Conservation (phyloP, 306 rosid species). For the Biancaea sappan region DNA sequence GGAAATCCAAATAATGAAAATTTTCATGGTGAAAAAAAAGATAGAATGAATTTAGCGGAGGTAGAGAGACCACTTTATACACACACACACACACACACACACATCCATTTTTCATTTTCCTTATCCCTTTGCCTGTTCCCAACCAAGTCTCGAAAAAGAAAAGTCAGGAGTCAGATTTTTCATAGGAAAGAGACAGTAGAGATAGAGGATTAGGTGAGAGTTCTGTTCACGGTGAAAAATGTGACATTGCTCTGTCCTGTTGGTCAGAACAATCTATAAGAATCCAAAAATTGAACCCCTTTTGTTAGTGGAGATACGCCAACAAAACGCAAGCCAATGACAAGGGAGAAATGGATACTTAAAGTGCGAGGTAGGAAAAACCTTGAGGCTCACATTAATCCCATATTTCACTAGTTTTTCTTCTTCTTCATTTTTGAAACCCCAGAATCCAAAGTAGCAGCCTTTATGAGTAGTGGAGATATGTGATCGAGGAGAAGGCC, state of each 20-base stretch:
- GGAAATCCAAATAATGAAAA: neutral
- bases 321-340: neutral
- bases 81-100: too few relatives aligned
- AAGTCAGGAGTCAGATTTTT: neutral
- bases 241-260: neutral
- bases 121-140: neutral
- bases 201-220: slow-evolving; percentile 9
- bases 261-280: neutral
- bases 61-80: neutral
- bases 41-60: neutral
- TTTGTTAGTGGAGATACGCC: slow-evolving; percentile 1
- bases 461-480: slow-evolving; percentile 13
- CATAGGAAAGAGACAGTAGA: neutral
- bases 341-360: neutral
- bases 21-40: neutral
- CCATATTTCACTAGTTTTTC: neutral
- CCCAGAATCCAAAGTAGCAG: slow-evolving; percentile 4
- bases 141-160: neutral
- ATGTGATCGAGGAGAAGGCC: neutral
- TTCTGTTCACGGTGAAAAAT: slow-evolving; percentile 1
- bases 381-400: neutral
- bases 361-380: neutral
- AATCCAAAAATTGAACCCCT: neutral
- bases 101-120: too few relatives aligned
- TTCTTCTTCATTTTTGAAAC: neutral